phyloP scores from a whole-genome alignment of 352 stramenopile genomes.

The Lagenidium sp. region DNA sequence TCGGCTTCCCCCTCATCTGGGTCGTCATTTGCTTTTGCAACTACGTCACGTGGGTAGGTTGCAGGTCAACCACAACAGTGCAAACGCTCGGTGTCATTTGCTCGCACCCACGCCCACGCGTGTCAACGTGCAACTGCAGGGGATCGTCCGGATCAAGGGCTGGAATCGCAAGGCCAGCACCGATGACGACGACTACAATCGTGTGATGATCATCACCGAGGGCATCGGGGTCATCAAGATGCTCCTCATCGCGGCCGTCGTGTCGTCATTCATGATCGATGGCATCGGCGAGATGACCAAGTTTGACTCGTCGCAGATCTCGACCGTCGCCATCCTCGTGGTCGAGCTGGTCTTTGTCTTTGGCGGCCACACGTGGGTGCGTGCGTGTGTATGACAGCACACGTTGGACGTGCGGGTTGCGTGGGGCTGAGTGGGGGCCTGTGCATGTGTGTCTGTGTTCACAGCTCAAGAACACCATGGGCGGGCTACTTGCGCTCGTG shows the following conservation, averaged over 20 bases:
- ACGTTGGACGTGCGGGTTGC: neutral
- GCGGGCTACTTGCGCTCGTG: conserved; percentile 65
- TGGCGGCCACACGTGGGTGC: conserved; percentile 71
- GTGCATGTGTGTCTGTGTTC: conserved; percentile 5
- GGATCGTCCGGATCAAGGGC: conserved; percentile 73
- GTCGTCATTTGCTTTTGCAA: conserved; percentile 74
- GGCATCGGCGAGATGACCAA: conserved; percentile 69
- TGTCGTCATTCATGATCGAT: conserved; percentile 81
- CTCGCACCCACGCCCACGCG: too few species aligned
- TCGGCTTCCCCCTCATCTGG: conserved; percentile 75
- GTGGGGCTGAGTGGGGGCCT: neutral
- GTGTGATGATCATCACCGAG: conserved; percentile 83
- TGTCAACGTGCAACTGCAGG: conserved; percentile 22
- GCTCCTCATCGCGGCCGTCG: conserved; percentile 65
- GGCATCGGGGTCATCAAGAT: conserved; percentile 82
- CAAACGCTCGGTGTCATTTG: too few species aligned
- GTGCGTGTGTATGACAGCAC: conserved; percentile 4
- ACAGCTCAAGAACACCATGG: conserved; percentile 84
- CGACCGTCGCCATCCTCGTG: conserved; percentile 67
- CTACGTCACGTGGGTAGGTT: conserved; percentile 63
- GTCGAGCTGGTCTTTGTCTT: conserved; percentile 76
- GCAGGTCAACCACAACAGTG: too few species aligned
- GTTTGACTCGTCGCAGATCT: conserved; percentile 76
- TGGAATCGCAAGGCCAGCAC: conserved; percentile 61
- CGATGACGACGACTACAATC: conserved; percentile 78